Evolutionary conservation across 2,329 filamentous ascomycete species (phyloP).

Genomic region (Thelonectria discophora): DNA sequence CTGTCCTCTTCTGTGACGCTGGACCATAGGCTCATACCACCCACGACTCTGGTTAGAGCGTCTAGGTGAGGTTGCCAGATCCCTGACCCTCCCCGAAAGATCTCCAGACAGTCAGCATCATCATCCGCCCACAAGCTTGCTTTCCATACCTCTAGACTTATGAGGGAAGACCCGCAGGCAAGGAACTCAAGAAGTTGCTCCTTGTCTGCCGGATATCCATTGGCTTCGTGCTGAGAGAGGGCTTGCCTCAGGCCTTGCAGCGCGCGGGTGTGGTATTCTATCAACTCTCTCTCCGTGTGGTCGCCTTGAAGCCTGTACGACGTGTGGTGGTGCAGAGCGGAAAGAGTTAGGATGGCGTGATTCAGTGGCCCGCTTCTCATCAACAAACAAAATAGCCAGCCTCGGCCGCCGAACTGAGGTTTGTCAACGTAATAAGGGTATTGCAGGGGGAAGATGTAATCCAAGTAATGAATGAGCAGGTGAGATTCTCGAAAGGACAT

Average conservation of each 20-base stretch:
- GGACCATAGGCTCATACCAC: conserved; percentile 15
- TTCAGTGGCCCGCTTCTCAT: conserved; percentile 34
- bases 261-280: conserved; percentile 36
- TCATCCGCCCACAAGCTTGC: background rate
- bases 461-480: conserved; percentile 38
- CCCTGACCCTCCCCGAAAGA: conserved; percentile 30
- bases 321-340: conserved; percentile 35
- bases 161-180: conserved; percentile 38
- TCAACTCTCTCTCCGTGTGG: conserved; percentile 27
- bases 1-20: background rate
- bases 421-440: conserved; percentile 37
- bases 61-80: conserved; percentile 35
- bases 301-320: conserved; percentile 18
- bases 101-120: background rate
- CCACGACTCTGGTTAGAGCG: conserved; percentile 28
- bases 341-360: conserved; percentile 38
- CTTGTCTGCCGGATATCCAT: conserved; percentile 16
- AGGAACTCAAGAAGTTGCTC: conserved; percentile 41
- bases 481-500: conserved; percentile 33
- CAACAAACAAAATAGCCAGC: conserved; percentile 38
- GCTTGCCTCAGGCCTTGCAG: conserved; percentile 32
- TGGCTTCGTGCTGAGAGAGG: conserved; percentile 17
- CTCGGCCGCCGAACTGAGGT: conserved; percentile 31
- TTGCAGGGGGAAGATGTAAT: conserved; percentile 39
- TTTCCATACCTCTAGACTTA: conserved; percentile 39